Percentiles rank a stretch among this genome's conserved stretches.
These are phyloP conservation scores for Jacaranda copaia DNA, from an alignment of 257 asterid genomes.

Conservation along the genomic window DNA sequence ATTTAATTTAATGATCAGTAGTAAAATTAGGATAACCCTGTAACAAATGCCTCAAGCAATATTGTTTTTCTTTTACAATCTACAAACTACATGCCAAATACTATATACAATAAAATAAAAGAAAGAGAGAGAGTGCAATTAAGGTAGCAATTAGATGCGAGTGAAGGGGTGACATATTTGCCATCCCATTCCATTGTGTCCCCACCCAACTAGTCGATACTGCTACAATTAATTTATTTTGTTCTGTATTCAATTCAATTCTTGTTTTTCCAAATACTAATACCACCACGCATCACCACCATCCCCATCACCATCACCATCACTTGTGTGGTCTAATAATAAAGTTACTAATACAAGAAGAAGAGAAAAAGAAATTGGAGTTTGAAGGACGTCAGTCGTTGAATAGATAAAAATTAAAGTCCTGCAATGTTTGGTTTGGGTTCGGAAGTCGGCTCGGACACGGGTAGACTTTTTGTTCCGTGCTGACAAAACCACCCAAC, in stretches of 20 bases:
- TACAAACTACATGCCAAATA: too few species aligned
- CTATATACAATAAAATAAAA: too few species aligned
- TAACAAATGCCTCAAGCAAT: too few species aligned
- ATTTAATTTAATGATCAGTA: too few species aligned
- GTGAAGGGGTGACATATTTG: not conserved
- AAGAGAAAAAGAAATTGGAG: not conserved
- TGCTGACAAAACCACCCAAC: not conserved
- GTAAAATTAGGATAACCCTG: too few species aligned
- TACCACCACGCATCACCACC: not conserved
- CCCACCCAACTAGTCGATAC: not conserved
- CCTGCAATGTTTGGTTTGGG: not conserved
- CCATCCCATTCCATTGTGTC: not conserved
- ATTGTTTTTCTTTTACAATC: too few species aligned
- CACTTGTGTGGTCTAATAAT: too few species aligned
- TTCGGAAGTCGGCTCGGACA: not conserved
- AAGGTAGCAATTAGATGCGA: too few species aligned
- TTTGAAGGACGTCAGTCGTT: not conserved
- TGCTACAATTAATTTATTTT: not conserved
- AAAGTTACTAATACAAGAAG: too few species aligned
- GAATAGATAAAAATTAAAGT: too few species aligned
- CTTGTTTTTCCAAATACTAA: not conserved
- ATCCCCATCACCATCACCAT: not conserved
- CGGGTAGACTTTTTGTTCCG: not conserved
- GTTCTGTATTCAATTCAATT: not conserved
- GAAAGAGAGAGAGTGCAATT: too few species aligned